Evolutionary conservation across 768 basidiomycete genomes (phyloP), one percentile per base, ranked within the genome.

Genomic region (Arthromyces matolae): DNA sequence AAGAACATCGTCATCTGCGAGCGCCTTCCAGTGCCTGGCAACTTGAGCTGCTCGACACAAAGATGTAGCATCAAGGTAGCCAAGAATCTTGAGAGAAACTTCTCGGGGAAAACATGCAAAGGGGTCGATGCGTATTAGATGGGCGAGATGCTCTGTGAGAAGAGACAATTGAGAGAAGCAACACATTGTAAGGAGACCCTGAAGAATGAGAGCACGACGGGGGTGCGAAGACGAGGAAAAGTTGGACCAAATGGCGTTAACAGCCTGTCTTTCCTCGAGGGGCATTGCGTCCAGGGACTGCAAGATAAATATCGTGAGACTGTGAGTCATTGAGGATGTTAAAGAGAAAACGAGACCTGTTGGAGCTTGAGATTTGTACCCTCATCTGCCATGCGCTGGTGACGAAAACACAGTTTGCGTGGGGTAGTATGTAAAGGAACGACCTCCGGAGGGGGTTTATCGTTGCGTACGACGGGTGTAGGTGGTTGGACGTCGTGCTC

Each of bases 91-190:
- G 64, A 97, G 80, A 16, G 78, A 80, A 58, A 96, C 78, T 65
- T 99, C 95, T 50, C 89, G 84, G 2, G 96, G 96, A 38, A 99
- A 79, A 54, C 92, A 80, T 37, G 77, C 70, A 67, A 98, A 93
- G 8, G 95, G 96, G 64, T 99, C 96, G 66, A 98, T 85, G 56
- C 96, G 86, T 65, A 96, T 97, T 56, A 97, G 84, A 55, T 90
- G 84, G 27, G 83, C 75, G 51, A 98, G 89, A 44, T 93, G 87
- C 53, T 96, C 91, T 24, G 93, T 87, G 49, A 99, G 85, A 41
- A 97, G 87, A 22, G 96, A 97, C 23, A 99, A 84, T 61, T 99
- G 93, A 38, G 90, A 94, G 73, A 96, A 97, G 70, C 96, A 98
- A 66, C 94, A 98, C 93, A 99, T 98, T 13, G 96, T 97, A 56